phyloP scores from a whole-genome alignment of 495 filamentous ascomycete species.

The Jackrogersella multiformis region DNA sequence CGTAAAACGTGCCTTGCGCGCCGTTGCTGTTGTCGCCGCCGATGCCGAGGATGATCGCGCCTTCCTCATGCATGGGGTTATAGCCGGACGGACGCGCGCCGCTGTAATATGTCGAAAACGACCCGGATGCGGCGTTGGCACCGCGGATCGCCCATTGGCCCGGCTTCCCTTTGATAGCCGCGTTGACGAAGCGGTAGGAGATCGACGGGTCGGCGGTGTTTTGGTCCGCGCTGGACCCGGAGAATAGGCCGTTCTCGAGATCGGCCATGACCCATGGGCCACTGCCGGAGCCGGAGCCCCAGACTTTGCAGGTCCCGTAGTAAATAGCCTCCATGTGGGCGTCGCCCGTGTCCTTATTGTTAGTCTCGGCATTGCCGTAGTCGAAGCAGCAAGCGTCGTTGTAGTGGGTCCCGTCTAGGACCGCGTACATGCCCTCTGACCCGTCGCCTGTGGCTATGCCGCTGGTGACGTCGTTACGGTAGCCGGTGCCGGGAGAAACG shows the following conservation, averaged over 20 bases:
- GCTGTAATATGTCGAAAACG: not conserved
- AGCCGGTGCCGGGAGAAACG: not conserved
- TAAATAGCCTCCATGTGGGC: slow-evolving; percentile 3
- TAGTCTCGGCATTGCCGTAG: slow-evolving; percentile 1
- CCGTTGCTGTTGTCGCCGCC: slow-evolving; percentile 7
- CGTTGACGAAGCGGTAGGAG: not conserved
- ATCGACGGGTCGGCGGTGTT: not conserved
- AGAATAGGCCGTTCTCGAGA: slow-evolving; percentile 1
- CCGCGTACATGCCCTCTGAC: slow-evolving; percentile 3
- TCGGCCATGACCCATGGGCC: not conserved
- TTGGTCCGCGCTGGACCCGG: not conserved
- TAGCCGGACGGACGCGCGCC: not conserved
- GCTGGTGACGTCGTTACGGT: not conserved
- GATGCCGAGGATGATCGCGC: slow-evolving; percentile 3
- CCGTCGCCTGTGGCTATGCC: slow-evolving; percentile 3
- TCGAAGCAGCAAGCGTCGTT: not conserved
- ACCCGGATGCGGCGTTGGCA: not conserved
- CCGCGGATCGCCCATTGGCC: not conserved
- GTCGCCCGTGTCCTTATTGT: slow-evolving; percentile 2
- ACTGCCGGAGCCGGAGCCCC: not conserved
- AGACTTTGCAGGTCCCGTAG: not conserved
- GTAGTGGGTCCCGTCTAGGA: not conserved
- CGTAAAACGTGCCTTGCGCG: not conserved
- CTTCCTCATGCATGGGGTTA: slow-evolving; percentile 1
- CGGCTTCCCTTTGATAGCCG: not conserved